Evolutionary conservation across 495 filamentous ascomycete species (phyloP), one percentile per base, ranked within the genome.

Genomic region (Podospora bellae-mahoneyi): DNA sequence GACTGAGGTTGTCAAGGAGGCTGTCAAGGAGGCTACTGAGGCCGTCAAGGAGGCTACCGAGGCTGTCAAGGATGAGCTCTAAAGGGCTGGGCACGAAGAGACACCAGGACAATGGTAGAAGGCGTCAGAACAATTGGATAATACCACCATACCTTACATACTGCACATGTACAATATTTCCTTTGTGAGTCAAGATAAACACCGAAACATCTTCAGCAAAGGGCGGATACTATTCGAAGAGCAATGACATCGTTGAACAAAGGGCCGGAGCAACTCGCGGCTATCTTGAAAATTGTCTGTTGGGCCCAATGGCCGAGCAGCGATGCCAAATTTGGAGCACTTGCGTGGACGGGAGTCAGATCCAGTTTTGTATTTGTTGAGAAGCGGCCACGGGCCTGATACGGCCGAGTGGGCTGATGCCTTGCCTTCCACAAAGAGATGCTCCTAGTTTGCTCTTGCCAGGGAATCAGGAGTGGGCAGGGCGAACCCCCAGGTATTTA

Each of bases 11-110:
- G 39, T 48, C 15, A 48, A 48, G 39, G 55, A 58, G 55, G 55
- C 55, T 26, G 55, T 26, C n/a, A 26, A 58, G 55, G 55, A 58
- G n/a, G 23, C 55, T 7, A 58, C 55, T 1, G 55, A 58, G n/a
- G 23, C 55, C 23, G 39, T 10, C 39, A 48, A 48, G 39, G 55
- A 58, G 55, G 55, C 55, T 3, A 26, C 55, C 5, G n/a, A 58
- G 55, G 55, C 55, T 19, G 23, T 26, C 10, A 69, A 69, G 62
- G 66, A 69, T 5, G 69, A 71, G 62, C 60, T 71, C 27, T 71
- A 30, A 71, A 23, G 66, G 5, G 28, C 16, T 19, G 44, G 27
- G 0, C 4, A 56, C 10, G 18, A 39, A 5, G 18, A 28, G 19
- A 15, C 0, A 18, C n/a, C 6, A 10, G n/a, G 23, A 58, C 6